Conservation (phyloP, 2,329 filamentous ascomycete species). For the Neofusicoccum laricinum region DNA sequence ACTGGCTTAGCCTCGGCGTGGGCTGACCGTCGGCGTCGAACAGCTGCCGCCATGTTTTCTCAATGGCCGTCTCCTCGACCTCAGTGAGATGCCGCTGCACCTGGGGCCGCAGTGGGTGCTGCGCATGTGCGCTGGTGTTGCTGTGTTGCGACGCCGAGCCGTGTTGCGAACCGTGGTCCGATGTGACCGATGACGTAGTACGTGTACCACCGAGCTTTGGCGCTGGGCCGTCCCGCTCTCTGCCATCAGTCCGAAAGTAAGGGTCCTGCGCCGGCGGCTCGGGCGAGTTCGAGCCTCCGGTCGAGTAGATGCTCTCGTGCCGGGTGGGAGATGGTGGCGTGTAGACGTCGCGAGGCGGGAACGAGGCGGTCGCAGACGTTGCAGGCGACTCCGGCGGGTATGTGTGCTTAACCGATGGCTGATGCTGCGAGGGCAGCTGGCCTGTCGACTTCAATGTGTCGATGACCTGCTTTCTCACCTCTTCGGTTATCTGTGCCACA, state of each 20-base stretch:
- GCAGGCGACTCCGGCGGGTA: slow-evolving; percentile 40
- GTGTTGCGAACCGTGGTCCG: slow-evolving; percentile 13
- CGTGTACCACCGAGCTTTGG: slow-evolving; percentile 31
- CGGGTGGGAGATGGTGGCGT: slow-evolving; percentile 55
- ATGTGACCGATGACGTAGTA: slow-evolving; percentile 6
- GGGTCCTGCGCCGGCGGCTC: slow-evolving; percentile 23
- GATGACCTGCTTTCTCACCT: slow-evolving; percentile 47
- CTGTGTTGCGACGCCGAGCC: slow-evolving; percentile 7
- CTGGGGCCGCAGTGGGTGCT: not conserved
- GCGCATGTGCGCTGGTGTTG: not conserved
- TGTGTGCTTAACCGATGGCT: slow-evolving; percentile 25
- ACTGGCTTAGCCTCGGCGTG: slow-evolving; percentile 65
- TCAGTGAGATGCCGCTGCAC: slow-evolving; percentile 30
- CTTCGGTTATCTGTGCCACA: slow-evolving; percentile 61
- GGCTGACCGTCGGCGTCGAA: slow-evolving; percentile 68
- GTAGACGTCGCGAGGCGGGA: slow-evolving; percentile 48
- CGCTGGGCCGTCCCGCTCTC: slow-evolving; percentile 22
- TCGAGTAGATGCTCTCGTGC: slow-evolving; percentile 25
- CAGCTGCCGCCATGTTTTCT: slow-evolving; percentile 72
- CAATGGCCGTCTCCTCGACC: slow-evolving; percentile 42
- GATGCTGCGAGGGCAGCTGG: slow-evolving; percentile 30
- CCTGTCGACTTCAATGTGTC: slow-evolving; percentile 47
- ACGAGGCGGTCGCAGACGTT: slow-evolving; percentile 47
- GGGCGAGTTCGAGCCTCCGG: slow-evolving; percentile 34
- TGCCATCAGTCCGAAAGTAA: not conserved